These are phyloP conservation scores for Trifolium fragiferum DNA, from an alignment of 306 rosid species.

Conservation along the genomic window DNA sequence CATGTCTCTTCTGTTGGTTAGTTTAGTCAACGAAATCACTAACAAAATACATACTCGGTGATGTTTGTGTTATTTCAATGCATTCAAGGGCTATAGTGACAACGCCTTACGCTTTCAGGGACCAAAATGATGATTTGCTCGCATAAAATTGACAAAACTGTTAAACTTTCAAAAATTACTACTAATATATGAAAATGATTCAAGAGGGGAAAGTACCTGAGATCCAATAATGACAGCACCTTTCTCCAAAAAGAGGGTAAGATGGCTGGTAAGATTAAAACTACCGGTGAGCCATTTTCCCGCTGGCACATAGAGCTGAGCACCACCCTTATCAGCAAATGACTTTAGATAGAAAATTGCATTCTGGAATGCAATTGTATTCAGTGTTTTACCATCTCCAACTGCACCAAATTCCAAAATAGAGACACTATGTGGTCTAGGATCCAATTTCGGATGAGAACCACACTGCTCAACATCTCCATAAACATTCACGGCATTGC, in stretches of 20 bases:
- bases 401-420: slow-evolving; percentile 94
- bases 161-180: too few relatives aligned
- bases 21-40: too few relatives aligned
- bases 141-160: background rate
- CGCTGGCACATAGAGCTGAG: slow-evolving; percentile 91
- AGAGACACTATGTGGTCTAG: slow-evolving; percentile 96
- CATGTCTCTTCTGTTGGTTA: too few relatives aligned
- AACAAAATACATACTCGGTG: too few relatives aligned
- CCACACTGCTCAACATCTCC: slow-evolving; percentile 69
- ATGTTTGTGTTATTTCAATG: too few relatives aligned
- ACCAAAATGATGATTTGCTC: too few relatives aligned
- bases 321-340: slow-evolving; percentile 97
- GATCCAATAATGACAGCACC: slow-evolving; percentile 91
- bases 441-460: slow-evolving; percentile 60
- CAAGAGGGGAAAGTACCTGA: slow-evolving; percentile 67
- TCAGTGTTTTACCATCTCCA: slow-evolving; percentile 91
- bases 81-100: background rate
- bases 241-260: slow-evolving; percentile 91
- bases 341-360: slow-evolving; percentile 96
- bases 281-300: slow-evolving; percentile 98
- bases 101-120: too few relatives aligned
- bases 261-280: slow-evolving; percentile 94
- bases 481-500: slow-evolving; percentile 63
- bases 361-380: slow-evolving; percentile 93
- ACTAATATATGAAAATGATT: background rate